Evolutionary conservation across 495 filamentous ascomycete genomes (phyloP).

Genomic region (Penicillium simplicissimum): DNA sequence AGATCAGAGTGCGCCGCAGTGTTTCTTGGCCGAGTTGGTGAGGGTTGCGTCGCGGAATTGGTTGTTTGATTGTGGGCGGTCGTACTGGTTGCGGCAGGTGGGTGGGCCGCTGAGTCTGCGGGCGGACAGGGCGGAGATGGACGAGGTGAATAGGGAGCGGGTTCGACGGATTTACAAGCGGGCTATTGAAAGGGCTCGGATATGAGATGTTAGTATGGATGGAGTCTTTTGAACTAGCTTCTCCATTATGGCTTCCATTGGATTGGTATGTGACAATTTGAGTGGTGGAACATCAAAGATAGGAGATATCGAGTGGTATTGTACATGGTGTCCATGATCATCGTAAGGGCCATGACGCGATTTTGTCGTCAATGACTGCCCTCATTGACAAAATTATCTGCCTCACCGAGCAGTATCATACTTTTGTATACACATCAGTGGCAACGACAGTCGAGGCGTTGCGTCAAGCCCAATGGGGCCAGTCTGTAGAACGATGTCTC

Average conservation of each 20-base stretch:
- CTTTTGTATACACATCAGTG: not conserved
- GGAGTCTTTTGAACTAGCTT: not conserved
- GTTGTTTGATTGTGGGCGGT: slow-evolving; percentile 41
- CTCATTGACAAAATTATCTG: not conserved
- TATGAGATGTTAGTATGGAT: slow-evolving; percentile 9
- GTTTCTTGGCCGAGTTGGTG: slow-evolving; percentile 38
- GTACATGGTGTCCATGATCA: not conserved
- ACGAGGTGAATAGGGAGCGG: slow-evolving; percentile 27
- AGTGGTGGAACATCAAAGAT: not conserved
- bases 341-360: not conserved
- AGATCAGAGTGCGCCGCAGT: slow-evolving; percentile 29
- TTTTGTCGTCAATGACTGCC: not conserved
- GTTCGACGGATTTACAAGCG: slow-evolving; percentile 24
- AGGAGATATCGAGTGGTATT: not conserved
- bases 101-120: slow-evolving; percentile 35
- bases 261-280: not conserved
- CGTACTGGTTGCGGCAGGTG: slow-evolving; percentile 39
- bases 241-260: not conserved
- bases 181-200: slow-evolving; percentile 19
- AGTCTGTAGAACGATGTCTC: not conserved
- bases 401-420: not conserved
- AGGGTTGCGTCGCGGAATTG: slow-evolving; percentile 38
- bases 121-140: slow-evolving; percentile 30
- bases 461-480: not conserved
- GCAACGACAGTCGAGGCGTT: not conserved